These are phyloP conservation scores for Chlorociboria aeruginascens DNA, from an alignment of 495 filamentous ascomycete species.

Conservation along the genomic window DNA sequence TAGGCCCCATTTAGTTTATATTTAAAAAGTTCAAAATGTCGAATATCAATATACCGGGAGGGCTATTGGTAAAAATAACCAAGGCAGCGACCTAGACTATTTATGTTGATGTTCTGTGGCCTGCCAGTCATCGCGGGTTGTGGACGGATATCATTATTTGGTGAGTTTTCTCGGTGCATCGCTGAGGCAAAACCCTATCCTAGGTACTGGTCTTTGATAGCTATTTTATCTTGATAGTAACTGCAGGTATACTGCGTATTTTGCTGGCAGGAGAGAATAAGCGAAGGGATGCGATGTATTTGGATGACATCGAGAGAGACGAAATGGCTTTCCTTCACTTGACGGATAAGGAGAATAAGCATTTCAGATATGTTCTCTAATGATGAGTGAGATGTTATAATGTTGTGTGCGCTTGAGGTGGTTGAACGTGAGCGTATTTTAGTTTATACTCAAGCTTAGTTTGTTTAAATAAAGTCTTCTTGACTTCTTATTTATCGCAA, in stretches of 20 bases:
- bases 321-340: constrained; percentile 58
- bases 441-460: too few species aligned
- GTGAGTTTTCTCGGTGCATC: constrained; percentile 27
- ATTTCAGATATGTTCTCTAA: constrained; percentile 61
- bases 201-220: constrained; percentile 21
- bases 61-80: too few species aligned
- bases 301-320: constrained; percentile 50
- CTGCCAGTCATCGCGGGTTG: constrained; percentile 62
- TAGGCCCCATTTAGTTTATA: too few species aligned
- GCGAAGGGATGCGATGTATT: constrained; percentile 28
- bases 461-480: too few species aligned
- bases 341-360: constrained; percentile 65
- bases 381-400: background rate
- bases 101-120: constrained; percentile 51
- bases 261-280: constrained; percentile 47
- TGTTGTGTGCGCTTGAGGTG: background rate
- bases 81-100: too few species aligned
- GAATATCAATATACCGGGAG: too few species aligned
- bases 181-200: background rate
- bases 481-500: too few species aligned
- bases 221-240: constrained; percentile 54
- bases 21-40: too few species aligned
- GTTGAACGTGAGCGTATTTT: background rate
- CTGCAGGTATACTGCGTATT: constrained; percentile 41
- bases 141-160: constrained; percentile 64